Percentiles rank a stretch among this genome's conserved stretches.
Evolutionary conservation across 2,329 filamentous ascomycete genomes (phyloP).

Genomic region (Xylariaceae sp.): DNA sequence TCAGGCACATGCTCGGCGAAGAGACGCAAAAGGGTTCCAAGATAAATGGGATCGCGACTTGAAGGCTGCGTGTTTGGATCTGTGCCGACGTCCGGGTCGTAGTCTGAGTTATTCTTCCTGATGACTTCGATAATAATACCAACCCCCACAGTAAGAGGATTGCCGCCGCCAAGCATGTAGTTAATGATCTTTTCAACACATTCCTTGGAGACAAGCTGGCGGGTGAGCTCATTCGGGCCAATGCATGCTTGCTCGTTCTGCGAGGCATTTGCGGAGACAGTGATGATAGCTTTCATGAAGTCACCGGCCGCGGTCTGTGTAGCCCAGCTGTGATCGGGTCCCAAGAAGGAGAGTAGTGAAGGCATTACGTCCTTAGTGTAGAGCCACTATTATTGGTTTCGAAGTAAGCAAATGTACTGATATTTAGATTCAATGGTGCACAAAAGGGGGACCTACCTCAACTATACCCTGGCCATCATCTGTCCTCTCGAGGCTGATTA

Average conservation of each 20-base stretch:
- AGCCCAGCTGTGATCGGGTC: conserved; percentile 77
- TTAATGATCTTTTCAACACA: conserved; percentile 82
- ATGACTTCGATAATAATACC: conserved; percentile 98
- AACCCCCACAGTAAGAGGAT: conserved; percentile 91
- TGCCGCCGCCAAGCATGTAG: conserved; percentile 91
- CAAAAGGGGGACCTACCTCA: conserved; percentile 59
- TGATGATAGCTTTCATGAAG: conserved; percentile 98
- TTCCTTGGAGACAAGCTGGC: conserved; percentile 82
- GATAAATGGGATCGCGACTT: conserved; percentile 87
- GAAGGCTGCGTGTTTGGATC: conserved; percentile 77
- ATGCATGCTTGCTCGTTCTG: conserved; percentile 99
- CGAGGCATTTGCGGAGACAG: conserved; percentile 95
- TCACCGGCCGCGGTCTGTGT: conserved; percentile 96
- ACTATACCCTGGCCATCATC: conserved; percentile 91
- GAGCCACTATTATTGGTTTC: conserved; percentile 64
- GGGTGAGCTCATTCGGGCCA: conserved; percentile 92
- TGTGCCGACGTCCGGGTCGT: conserved; percentile 85
- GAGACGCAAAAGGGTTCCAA: conserved; percentile 81
- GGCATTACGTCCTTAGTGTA: conserved; percentile 86
- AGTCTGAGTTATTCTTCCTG: conserved; percentile 98
- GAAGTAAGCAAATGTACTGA: background rate
- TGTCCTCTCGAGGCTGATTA: conserved; percentile 90
- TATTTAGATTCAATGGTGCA: background rate
- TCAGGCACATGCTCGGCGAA: conserved; percentile 90
- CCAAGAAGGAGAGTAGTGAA: conserved; percentile 78